Evolutionary conservation across 208 protist genomes (phyloP), one percentile per base, ranked within the genome.

Genomic region (Acanthamoeba castellanii): DNA sequence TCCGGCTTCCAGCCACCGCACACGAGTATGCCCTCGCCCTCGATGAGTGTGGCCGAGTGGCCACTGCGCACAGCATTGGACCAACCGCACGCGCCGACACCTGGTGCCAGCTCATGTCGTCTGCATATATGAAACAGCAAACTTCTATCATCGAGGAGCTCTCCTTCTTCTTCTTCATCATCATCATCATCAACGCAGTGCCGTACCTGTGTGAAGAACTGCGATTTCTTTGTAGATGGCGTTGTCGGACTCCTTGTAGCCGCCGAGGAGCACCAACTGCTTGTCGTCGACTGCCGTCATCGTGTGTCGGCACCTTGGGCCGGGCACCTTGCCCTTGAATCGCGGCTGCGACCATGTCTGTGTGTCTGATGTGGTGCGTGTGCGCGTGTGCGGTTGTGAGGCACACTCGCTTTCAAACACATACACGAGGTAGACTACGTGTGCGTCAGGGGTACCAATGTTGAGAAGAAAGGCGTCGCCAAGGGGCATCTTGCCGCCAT

Each of bases 1-100:
- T 91, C 84, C 14, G 84, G 84, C 50, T 72, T 91, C 57, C 50
- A 91, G 20, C 84, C 84, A 47, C 84, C 84, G 30, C 84, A 91
- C 32, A 91, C 37, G 32, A 91, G 57, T 8, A 89, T 64, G 82
- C 55, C 45, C 3, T 27, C 82, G 8, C 50, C 50, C 42, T 89
- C 82, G 27, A 66, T 37, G 30, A 64, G 8, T 1, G 84, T 91
- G 57, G 84, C 47, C 25, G 84, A 30, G 30, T 64, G 57, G 18
- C 84, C 84, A 52, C 84, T 91, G 20, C 84, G 84, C 9, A 91
- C 14, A 72, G 47, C 32, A 70, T 20, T 0, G 50, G 32, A 5
- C 84, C 84, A 0, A 91, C 30, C 2, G 30, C 84, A 5, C 37
- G 25, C 20, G 14, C 22, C 13, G 84, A 91, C 59, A 70, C 57